Evolutionary conservation across 2,329 filamentous ascomycete genomes (phyloP).

Genomic region (Cladophialophora yegresii): DNA sequence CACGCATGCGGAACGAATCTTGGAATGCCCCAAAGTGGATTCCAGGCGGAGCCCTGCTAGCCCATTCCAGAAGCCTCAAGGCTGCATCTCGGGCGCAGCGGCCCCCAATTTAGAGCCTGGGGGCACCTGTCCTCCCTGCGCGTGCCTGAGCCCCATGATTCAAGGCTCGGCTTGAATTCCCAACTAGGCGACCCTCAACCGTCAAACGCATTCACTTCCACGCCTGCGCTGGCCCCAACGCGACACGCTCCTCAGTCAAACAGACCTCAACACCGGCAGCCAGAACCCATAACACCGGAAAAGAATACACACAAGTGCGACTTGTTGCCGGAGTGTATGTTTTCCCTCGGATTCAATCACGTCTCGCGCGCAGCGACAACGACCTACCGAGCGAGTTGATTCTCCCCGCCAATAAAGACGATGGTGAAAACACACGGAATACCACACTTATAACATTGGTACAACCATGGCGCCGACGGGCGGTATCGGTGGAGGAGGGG

Average conservation of each 20-base stretch:
- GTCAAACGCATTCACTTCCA: slow-evolving; percentile 5
- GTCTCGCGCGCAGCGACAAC: neutral
- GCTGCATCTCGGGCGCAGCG: neutral
- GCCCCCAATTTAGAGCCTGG: neutral
- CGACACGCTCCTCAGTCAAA: slow-evolving; percentile 18
- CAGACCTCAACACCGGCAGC: neutral
- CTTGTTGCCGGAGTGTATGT: neutral
- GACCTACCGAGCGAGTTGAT: neutral
- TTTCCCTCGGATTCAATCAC: neutral
- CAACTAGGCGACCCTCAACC: neutral
- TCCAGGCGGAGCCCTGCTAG: neutral
- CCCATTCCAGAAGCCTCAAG: too few species aligned
- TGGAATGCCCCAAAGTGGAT: neutral
- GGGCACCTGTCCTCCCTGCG: neutral
- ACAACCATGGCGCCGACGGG: slow-evolving; percentile 61
- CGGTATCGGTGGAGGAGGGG: slow-evolving; percentile 21
- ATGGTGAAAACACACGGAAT: slow-evolving; percentile 2
- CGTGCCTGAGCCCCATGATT: slow-evolving; percentile 10
- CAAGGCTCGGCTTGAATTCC: slow-evolving; percentile 13
- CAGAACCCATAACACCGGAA: neutral
- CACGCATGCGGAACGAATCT: slow-evolving; percentile 23
- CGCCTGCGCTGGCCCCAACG: slow-evolving; percentile 17
- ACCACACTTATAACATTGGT: slow-evolving; percentile 22
- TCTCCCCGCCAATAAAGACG: slow-evolving; percentile 20
- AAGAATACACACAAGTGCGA: neutral